Conservation (phyloP, 345 rosid species). For the Triadica sebifera region DNA sequence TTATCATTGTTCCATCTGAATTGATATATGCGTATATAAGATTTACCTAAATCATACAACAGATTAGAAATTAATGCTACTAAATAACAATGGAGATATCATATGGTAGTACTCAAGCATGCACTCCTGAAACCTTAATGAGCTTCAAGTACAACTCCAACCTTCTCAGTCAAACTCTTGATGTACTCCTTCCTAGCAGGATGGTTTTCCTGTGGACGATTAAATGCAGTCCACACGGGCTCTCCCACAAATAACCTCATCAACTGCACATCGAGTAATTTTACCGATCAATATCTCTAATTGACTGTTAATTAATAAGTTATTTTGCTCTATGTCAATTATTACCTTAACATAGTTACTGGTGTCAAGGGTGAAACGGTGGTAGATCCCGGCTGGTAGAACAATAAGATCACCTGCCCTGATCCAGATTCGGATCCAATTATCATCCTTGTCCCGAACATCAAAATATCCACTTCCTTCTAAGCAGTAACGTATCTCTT, state of each 20-base stretch:
- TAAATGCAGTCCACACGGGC: constrained; percentile 75
- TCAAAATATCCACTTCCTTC: constrained; percentile 88
- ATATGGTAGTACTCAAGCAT: background rate
- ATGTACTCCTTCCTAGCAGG: constrained; percentile 69
- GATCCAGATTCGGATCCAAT: constrained; percentile 77
- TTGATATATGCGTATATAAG: background rate
- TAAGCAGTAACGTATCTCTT: constrained; percentile 85
- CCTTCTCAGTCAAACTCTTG: constrained; percentile 39
- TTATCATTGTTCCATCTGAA: background rate
- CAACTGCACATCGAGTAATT: constrained; percentile 40
- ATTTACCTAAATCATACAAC: background rate
- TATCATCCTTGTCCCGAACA: constrained; percentile 70
- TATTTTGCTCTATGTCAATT: background rate
- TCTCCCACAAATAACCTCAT: constrained; percentile 87
- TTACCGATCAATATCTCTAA: background rate
- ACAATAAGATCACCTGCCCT: constrained; percentile 75
- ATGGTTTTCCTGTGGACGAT: constrained; percentile 85
- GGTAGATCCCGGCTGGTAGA: constrained; percentile 83
- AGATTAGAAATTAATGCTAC: background rate
- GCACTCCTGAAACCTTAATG: constrained; percentile 19
- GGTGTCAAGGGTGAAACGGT: constrained; percentile 83
- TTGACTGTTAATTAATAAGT: background rate
- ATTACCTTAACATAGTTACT: constrained; percentile 68
- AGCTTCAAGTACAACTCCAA: constrained; percentile 42
- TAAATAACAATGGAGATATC: background rate